phyloP scores from a whole-genome alignment of 1,284 basidiomycete genomes.

The Quambalaria eucalypti region DNA sequence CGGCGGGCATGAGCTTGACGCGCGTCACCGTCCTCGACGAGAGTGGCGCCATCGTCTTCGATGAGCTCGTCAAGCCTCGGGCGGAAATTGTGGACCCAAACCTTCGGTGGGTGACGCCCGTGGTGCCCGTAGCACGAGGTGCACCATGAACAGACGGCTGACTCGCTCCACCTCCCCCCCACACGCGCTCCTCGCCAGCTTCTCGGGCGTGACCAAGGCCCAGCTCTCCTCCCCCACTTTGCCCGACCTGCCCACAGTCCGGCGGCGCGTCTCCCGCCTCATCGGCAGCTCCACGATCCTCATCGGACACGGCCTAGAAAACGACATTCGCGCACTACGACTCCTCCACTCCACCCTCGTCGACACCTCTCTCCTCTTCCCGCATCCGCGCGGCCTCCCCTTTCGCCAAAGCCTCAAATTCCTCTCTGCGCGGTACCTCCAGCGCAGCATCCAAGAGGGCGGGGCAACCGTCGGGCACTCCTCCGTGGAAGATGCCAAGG shows the following conservation, averaged over 20 bases:
- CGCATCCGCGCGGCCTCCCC: conserved; percentile 36
- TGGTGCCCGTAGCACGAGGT: not conserved
- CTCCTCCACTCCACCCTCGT: conserved; percentile 32
- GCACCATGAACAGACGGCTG: no score
- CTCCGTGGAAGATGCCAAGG: conserved; percentile 35
- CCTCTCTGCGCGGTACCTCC: conserved; percentile 26
- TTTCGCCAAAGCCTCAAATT: conserved; percentile 35
- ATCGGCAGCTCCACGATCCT: conserved; percentile 32
- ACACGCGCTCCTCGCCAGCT: conserved; percentile 7
- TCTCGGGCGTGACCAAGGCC: conserved; percentile 34
- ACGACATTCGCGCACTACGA: conserved; percentile 37
- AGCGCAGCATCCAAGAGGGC: conserved; percentile 36
- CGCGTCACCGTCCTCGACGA: conserved; percentile 39
- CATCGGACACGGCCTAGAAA: conserved; percentile 41
- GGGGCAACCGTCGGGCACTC: conserved; percentile 30
- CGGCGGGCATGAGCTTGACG: conserved; percentile 36
- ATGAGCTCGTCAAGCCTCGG: conserved; percentile 26
- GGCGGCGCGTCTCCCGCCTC: conserved; percentile 24
- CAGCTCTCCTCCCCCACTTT: conserved; percentile 23
- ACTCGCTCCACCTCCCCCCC: no score
- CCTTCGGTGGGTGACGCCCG: conserved; percentile 10
- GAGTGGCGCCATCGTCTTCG: conserved; percentile 28
- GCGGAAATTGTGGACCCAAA: conserved; percentile 36
- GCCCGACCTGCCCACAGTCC: conserved; percentile 19
- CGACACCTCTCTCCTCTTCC: conserved; percentile 37